Evolutionary conservation across 441 rosid species (phyloP).

Genomic region (Aleurites moluccanus): DNA sequence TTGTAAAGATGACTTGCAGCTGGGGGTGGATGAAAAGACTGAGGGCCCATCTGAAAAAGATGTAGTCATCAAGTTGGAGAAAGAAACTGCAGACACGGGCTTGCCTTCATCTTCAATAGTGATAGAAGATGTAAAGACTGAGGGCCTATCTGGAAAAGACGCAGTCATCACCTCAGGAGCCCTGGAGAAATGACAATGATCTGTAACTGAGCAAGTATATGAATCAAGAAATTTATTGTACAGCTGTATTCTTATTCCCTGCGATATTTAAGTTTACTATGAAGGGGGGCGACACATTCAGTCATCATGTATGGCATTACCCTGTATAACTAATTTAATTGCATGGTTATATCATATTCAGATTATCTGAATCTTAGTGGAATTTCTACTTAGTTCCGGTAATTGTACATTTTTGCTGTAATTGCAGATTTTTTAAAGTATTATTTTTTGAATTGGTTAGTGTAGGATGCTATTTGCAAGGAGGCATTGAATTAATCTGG

Average conservation of each 20-base stretch:
- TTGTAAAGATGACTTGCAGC: constrained; percentile 17
- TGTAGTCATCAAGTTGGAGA: not conserved
- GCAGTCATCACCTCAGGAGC: constrained; percentile 8
- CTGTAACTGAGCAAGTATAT: constrained; percentile 16
- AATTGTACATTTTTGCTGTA: not conserved
- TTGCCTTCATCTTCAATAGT: not conserved
- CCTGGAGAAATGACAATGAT: constrained; percentile 18
- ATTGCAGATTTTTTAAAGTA: not conserved
- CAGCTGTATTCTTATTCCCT: constrained; percentile 6
- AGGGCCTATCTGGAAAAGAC: constrained; percentile 14
- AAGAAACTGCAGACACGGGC: not conserved
- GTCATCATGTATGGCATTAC: not conserved
- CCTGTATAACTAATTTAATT: not conserved
- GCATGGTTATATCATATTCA: not conserved
- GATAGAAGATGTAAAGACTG: constrained; percentile 11
- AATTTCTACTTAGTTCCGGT: not conserved
- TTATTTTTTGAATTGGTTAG: not conserved
- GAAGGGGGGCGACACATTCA: not conserved
- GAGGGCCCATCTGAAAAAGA: constrained; percentile 14
- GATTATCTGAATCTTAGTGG: not conserved
- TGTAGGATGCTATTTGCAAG: not conserved
- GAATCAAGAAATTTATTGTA: constrained; percentile 12
- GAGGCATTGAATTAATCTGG: not conserved
- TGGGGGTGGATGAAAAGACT: not conserved
- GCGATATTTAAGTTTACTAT: not conserved